Base-by-base conservation (phyloP, 2,329 filamentous ascomycete species). In the Monilinia vaccinii-corymbosi region DNA sequence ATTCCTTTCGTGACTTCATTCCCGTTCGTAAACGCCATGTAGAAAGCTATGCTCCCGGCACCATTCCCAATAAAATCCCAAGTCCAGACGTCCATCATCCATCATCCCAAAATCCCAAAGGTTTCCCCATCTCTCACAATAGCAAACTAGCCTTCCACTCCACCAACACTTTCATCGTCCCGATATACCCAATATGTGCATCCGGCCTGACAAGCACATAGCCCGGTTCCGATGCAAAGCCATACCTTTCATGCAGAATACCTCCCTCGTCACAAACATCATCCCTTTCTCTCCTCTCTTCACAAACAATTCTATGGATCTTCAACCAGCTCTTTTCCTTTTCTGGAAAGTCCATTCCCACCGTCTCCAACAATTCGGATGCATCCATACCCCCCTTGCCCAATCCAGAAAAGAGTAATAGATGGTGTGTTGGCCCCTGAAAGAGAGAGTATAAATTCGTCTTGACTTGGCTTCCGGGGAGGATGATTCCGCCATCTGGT, bases 401-500 rank as follows among this genome's bases (percentile, higher is more conserved):
- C 1, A 55, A 32, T 3, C 71, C 71, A 4, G 70, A 68, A 58
- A 75, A 75, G 10, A 75, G 57, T 7, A 75, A 28, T 6, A 75
- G 60, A 50, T 72, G 70, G 60, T 73, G 65, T 9, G 51, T 53
- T 5, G 61, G 58, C 2, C 71, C 70, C 2, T 57, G 66, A 34
- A 65, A 70, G 7, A 74, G 47, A 18, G 61, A 63, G 42, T 71
- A 65, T 14, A 75, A 31, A n/a, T 53, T 62, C 53, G 64, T 62
- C 16, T 58, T 58, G 11, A 55, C 61, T 25, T 60, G 65, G 1
- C 42, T 56, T 18, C 48, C 59, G 25, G 51, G 21, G 13, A 46
- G 61, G 47, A 44, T 28, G 1, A 75, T 32, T 52, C 62, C 64
- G 4, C 74, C 74, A 60, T 79, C 75, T 0, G 75, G 75, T 4